phyloP scores from a whole-genome alignment of 2,329 filamentous ascomycete species.

The Exophiala dermatitidis region DNA sequence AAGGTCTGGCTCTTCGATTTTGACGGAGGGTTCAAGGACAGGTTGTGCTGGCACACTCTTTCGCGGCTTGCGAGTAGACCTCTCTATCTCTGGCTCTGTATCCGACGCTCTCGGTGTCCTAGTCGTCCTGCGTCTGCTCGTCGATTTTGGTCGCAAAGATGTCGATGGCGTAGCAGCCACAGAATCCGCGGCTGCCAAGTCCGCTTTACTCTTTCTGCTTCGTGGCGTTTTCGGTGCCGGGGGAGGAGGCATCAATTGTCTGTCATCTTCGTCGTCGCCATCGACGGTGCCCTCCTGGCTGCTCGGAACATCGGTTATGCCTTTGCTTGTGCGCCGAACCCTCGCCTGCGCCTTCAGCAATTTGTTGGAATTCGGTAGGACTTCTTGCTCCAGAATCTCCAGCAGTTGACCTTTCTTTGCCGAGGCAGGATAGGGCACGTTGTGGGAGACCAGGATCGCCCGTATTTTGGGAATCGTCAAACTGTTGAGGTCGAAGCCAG shows the following conservation, averaged over 20 bases:
- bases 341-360: constrained; percentile 67
- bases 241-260: constrained; percentile 40
- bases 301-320: constrained; percentile 63
- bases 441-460: constrained; percentile 83
- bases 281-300: constrained; percentile 58
- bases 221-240: constrained; percentile 44
- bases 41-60: constrained; percentile 41
- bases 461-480: constrained; percentile 84
- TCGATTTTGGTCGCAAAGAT: constrained; percentile 50
- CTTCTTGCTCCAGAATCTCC: constrained; percentile 69
- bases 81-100: constrained; percentile 42
- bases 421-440: constrained; percentile 74
- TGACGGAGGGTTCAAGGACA: constrained; percentile 27
- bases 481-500: constrained; percentile 73
- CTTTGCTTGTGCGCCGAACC: constrained; percentile 78
- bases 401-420: constrained; percentile 89
- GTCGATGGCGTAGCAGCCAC: constrained; percentile 31
- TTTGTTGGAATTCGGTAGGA: constrained; percentile 70
- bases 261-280: constrained; percentile 53
- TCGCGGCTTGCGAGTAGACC: constrained; percentile 46
- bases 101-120: constrained; percentile 49
- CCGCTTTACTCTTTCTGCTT: constrained; percentile 35
- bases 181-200: constrained; percentile 34
- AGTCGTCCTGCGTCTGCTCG: constrained; percentile 45
- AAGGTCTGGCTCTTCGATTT: constrained; percentile 34